A percentile compares a stretch with the other conserved stretches of the same genome.
Conservation (phyloP, 192 early-diverging fungal species). For the Umbelopsis sp. region DNA sequence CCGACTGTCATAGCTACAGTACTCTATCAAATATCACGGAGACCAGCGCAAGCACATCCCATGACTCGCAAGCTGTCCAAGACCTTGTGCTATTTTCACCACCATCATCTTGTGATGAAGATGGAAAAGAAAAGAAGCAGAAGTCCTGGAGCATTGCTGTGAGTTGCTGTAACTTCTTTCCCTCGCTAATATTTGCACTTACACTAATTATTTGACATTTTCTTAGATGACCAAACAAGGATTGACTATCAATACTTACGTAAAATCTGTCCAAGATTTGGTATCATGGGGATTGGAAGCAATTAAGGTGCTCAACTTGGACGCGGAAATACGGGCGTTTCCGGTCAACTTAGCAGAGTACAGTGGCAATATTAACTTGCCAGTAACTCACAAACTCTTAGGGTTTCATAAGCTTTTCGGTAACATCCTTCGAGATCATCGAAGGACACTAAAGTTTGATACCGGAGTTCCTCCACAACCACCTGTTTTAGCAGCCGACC, state of each 20-base stretch:
- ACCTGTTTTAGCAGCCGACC: background rate
- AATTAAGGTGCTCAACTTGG: background rate
- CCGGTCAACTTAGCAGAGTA: background rate
- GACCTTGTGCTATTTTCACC: background rate
- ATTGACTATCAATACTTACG: background rate
- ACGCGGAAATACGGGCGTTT: background rate
- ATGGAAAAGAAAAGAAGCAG: background rate
- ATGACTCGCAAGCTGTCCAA: background rate
- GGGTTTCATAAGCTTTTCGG: background rate
- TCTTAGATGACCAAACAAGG: constrained; percentile 15
- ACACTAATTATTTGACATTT: background rate
- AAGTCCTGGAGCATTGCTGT: constrained; percentile 1
- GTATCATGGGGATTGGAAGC: constrained; percentile 3
- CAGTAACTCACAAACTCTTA: background rate
- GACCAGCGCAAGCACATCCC: too few species aligned
- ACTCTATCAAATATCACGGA: background rate
- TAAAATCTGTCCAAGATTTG: background rate
- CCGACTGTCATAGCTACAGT: background rate
- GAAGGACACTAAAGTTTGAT: background rate
- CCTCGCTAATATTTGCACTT: background rate
- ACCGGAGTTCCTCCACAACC: background rate
- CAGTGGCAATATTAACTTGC: background rate
- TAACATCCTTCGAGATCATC: background rate
- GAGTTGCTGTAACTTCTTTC: background rate
- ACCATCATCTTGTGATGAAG: background rate